phyloP scores from a whole-genome alignment of 2,329 filamentous ascomycete genomes.

The Aurifilum marmelostoma region DNA sequence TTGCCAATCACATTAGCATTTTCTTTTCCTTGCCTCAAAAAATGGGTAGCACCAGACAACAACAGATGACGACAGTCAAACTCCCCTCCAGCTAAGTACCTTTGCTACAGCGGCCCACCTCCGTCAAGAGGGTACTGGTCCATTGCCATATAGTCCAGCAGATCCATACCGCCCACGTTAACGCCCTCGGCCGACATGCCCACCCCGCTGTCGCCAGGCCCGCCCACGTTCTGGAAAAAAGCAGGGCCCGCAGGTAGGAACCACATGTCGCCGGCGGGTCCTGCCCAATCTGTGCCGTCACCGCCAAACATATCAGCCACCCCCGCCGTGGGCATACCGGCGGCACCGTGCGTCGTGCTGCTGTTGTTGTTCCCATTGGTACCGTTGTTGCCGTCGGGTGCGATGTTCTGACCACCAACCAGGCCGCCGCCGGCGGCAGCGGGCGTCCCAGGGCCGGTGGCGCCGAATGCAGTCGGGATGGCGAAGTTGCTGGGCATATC shows the following conservation, averaged over 20 bases:
- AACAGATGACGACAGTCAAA: background rate
- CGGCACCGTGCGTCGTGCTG: constrained; percentile 25
- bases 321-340: constrained; percentile 34
- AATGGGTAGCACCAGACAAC: background rate
- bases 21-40: background rate
- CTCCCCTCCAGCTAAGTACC: background rate
- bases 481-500: constrained; percentile 61
- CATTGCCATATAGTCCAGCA: constrained; percentile 71
- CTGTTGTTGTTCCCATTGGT: constrained; percentile 37
- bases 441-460: constrained; percentile 51
- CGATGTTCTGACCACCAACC: constrained; percentile 27
- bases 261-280: constrained; percentile 65
- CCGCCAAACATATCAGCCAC: constrained; percentile 45
- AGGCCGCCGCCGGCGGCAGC: constrained; percentile 37
- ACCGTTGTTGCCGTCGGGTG: constrained; percentile 40
- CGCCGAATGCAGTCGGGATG: constrained; percentile 50
- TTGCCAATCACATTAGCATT: background rate
- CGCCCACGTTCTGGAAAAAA: constrained; percentile 67
- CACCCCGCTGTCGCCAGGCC: constrained; percentile 50
- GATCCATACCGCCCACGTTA: constrained; percentile 67
- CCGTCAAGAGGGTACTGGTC: constrained; percentile 48
- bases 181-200: constrained; percentile 70
- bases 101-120: constrained; percentile 16
- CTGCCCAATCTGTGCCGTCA: constrained; percentile 53
- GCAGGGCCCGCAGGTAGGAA: constrained; percentile 66